These are phyloP conservation scores for Pseudogymnoascus sp. DNA, from an alignment of 2,329 filamentous ascomycete species.

Conservation along the genomic window DNA sequence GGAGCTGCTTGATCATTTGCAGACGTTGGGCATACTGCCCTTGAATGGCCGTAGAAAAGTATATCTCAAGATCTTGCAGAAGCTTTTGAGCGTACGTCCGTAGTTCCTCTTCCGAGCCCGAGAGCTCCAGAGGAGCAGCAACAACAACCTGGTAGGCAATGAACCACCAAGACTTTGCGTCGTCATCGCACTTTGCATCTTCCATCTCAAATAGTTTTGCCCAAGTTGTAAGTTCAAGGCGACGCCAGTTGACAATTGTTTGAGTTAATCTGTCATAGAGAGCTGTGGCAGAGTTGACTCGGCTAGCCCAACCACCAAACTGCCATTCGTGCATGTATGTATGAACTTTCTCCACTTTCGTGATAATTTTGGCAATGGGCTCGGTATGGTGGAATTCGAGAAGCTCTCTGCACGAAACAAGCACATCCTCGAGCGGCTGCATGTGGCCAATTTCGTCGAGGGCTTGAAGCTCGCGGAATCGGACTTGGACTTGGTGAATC, in stretches of 20 bases:
- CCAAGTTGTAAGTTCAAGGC: slow-evolving; percentile 89
- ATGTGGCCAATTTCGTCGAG: slow-evolving; percentile 61
- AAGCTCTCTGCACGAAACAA: slow-evolving; percentile 65
- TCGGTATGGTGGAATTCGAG: slow-evolving; percentile 70
- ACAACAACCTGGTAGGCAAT: slow-evolving; percentile 87
- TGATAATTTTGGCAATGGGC: slow-evolving; percentile 77
- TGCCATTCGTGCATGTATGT: slow-evolving; percentile 89
- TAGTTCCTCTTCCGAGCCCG: slow-evolving; percentile 50
- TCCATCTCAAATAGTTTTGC: slow-evolving; percentile 81
- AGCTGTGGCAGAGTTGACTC: slow-evolving; percentile 59
- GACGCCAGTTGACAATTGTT: slow-evolving; percentile 79
- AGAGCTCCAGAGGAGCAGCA: slow-evolving; percentile 61
- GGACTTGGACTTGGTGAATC: slow-evolving; percentile 57
- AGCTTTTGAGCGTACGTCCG: slow-evolving; percentile 58
- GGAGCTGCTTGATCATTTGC: slow-evolving; percentile 56
- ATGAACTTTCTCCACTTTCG: slow-evolving; percentile 81
- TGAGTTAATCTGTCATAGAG: slow-evolving; percentile 73
- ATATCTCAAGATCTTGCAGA: slow-evolving; percentile 67
- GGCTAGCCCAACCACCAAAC: slow-evolving; percentile 73
- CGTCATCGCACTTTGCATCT: slow-evolving; percentile 62
- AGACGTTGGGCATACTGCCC: slow-evolving; percentile 74
- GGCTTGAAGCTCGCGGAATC: slow-evolving; percentile 63
- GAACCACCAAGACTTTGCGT: slow-evolving; percentile 92
- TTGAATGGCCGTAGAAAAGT: slow-evolving; percentile 69
- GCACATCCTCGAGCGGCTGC: slow-evolving; percentile 70